Evolutionary conservation across 345 rosid genomes (phyloP).

Genomic region (Eutrema japonicum): DNA sequence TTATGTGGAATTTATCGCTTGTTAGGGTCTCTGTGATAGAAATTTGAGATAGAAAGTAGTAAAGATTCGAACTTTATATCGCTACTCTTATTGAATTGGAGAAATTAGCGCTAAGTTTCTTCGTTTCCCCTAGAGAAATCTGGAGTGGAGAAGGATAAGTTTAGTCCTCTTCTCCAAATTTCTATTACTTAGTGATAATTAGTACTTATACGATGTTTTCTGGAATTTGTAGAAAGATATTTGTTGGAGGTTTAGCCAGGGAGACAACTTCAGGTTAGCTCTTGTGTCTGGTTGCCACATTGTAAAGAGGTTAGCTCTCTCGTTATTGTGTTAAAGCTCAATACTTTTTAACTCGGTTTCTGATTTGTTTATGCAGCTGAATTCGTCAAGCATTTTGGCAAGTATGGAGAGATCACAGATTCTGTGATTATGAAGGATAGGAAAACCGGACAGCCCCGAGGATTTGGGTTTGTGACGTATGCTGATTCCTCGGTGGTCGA

Average conservation of each 20-base stretch:
- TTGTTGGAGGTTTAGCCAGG: conserved; percentile 87
- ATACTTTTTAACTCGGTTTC: conserved; percentile 32
- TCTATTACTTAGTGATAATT: conserved; percentile 32
- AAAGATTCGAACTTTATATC: conserved; percentile 11
- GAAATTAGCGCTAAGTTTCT: conserved; percentile 18
- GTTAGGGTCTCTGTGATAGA: neutral
- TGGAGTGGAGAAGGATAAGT: conserved; percentile 30
- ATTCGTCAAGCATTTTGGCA: conserved; percentile 79
- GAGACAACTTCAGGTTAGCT: conserved; percentile 79
- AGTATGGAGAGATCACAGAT: conserved; percentile 93
- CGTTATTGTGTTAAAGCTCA: conserved; percentile 2
- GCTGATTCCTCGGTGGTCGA: conserved; percentile 92
- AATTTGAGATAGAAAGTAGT: conserved; percentile 19
- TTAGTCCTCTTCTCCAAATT: conserved; percentile 28
- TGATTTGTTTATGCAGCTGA: conserved; percentile 57
- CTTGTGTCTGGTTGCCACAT: conserved; percentile 43
- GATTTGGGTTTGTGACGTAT: conserved; percentile 94
- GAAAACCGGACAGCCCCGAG: conserved; percentile 90
- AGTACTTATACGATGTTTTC: conserved; percentile 47
- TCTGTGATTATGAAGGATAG: conserved; percentile 96
- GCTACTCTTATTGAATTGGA: neutral
- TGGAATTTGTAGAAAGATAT: conserved; percentile 74
- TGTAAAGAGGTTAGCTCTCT: conserved; percentile 35
- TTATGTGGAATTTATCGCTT: neutral
- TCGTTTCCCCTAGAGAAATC: conserved; percentile 19